phyloP scores from a whole-genome alignment of 805 yeast species.

The Priceomyces carsonii region DNA sequence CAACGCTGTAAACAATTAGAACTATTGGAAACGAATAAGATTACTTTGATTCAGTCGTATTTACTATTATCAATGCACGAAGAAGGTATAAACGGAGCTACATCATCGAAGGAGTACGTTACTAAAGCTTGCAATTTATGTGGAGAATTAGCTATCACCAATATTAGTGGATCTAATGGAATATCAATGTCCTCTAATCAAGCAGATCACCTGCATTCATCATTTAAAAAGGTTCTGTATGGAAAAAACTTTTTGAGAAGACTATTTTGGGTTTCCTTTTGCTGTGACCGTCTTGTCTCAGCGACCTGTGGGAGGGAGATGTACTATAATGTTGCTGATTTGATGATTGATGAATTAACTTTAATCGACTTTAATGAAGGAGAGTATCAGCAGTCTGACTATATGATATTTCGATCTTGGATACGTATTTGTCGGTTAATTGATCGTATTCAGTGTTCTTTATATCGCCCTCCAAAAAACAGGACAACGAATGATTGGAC shows the following conservation, averaged over 20 bases:
- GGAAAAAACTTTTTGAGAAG: slow-evolving; percentile 19
- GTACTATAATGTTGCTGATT: slow-evolving; percentile 22
- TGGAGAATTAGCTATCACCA: slow-evolving; percentile 27
- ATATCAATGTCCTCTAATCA: slow-evolving; percentile 8
- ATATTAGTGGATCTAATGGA: slow-evolving; percentile 21
- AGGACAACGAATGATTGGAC: slow-evolving; percentile 18
- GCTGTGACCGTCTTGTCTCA: slow-evolving; percentile 26
- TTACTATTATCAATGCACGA: slow-evolving; percentile 26
- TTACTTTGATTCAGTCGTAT: slow-evolving; percentile 26
- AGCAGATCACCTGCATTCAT: neutral
- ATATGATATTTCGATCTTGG: slow-evolving; percentile 21
- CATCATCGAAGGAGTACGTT: slow-evolving; percentile 20
- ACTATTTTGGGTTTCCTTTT: slow-evolving; percentile 27
- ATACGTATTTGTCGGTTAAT: slow-evolving; percentile 18
- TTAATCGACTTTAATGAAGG: slow-evolving; percentile 23
- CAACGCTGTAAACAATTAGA: slow-evolving; percentile 24
- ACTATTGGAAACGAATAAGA: slow-evolving; percentile 22
- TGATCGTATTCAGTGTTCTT: slow-evolving; percentile 21
- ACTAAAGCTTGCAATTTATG: slow-evolving; percentile 23
- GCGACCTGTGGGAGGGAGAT: slow-evolving; percentile 26
- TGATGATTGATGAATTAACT: slow-evolving; percentile 21
- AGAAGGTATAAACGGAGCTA: slow-evolving; percentile 28
- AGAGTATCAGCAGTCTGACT: slow-evolving; percentile 15
- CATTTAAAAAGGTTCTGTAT: slow-evolving; percentile 2
- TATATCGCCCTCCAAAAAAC: slow-evolving; percentile 28